phyloP scores from a whole-genome alignment of 1,139 yeast species.

The Candida gigantensis region DNA sequence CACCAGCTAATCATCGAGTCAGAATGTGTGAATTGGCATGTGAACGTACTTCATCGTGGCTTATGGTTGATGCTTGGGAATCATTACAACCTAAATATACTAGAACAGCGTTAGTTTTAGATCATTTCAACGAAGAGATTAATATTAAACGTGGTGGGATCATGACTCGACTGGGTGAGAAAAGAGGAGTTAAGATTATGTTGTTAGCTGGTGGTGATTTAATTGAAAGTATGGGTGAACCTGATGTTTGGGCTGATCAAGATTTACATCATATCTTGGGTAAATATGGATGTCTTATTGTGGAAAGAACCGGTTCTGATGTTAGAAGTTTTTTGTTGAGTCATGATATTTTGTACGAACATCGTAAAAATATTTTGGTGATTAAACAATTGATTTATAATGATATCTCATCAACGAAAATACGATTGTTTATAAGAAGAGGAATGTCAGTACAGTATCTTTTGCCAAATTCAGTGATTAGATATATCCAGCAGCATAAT shows the following conservation, averaged over 20 bases:
- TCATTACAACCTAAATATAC: conserved; percentile 88
- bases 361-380: conserved; percentile 87
- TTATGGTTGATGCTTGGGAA: conserved; percentile 99
- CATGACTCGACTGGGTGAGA: conserved; percentile 67
- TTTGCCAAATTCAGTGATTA: conserved; percentile 89
- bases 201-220: conserved; percentile 96
- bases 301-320: conserved; percentile 95
- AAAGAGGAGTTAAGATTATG: conserved; percentile 91
- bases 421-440: conserved; percentile 84
- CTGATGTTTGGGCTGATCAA: conserved; percentile 97
- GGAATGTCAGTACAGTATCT: conserved; percentile 97
- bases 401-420: conserved; percentile 94
- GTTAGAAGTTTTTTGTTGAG: conserved; percentile 87
- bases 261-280: conserved; percentile 96
- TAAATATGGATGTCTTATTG: conserved; percentile 91
- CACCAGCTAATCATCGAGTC: conserved; percentile 85
- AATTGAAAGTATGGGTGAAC: conserved; percentile 99
- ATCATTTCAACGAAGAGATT: conserved; percentile 94
- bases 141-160: conserved; percentile 89
- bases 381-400: conserved; percentile 95
- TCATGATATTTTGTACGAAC: conserved; percentile 97
- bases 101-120: conserved; percentile 91
- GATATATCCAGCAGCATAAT: conserved; percentile 91
- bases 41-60: conserved; percentile 94
- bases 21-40: conserved; percentile 98